Conservation (phyloP, 2,329 filamentous ascomycete species). For the Neofusicoccum parvum region DNA sequence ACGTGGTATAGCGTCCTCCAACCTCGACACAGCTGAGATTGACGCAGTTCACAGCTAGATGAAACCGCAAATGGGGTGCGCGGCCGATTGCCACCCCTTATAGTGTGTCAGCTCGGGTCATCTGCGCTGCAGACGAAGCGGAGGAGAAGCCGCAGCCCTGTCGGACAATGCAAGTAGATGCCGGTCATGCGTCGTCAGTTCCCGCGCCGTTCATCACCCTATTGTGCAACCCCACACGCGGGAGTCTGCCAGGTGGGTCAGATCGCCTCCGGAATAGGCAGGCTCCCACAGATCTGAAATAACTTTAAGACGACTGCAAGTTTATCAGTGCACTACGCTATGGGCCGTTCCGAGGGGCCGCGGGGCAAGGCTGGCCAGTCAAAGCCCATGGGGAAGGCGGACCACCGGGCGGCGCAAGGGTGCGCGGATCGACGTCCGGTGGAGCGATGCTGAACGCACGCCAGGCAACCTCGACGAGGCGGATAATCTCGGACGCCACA, state of each 20-base stretch:
- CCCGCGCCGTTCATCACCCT: too few relatives aligned
- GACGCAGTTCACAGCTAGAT: not conserved
- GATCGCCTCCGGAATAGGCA: not conserved
- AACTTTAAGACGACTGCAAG: not conserved
- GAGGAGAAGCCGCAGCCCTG: not conserved
- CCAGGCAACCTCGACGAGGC: not conserved
- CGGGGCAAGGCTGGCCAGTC: not conserved
- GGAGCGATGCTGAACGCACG: not conserved
- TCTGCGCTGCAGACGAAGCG: not conserved
- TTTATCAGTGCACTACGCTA: not conserved
- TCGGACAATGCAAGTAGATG: not conserved
- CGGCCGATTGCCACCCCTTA: not conserved
- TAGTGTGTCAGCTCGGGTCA: not conserved
- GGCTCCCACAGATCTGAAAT: not conserved
- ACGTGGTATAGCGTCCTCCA: not conserved
- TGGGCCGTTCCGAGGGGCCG: not conserved
- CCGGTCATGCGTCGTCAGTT: too few relatives aligned
- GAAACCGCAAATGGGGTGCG: not conserved
- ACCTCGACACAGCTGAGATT: not conserved
- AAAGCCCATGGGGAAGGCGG: not conserved
- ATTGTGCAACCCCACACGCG: too few relatives aligned
- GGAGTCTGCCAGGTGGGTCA: not conserved
- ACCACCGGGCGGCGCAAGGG: not conserved
- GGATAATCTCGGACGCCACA: not conserved
- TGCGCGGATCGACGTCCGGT: not conserved